A percentile compares a stretch with the other conserved stretches of the same genome.
These are phyloP conservation scores for Athelia psychrophila DNA, from an alignment of 1,284 basidiomycete species.

Conservation along the genomic window DNA sequence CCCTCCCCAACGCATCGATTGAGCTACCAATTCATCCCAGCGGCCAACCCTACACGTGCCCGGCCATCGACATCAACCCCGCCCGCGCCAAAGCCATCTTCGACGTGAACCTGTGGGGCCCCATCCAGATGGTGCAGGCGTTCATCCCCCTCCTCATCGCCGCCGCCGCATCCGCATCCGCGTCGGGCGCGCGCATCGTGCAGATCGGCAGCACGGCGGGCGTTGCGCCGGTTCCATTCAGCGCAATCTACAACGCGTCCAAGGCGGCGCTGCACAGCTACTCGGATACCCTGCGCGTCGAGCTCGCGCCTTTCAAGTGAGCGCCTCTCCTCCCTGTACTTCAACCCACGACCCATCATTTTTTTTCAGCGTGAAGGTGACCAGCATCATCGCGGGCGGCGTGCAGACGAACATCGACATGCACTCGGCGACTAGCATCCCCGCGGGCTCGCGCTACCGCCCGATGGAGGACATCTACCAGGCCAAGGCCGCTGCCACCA, in stretches of 20 bases:
- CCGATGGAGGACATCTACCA: slow-evolving; percentile 21
- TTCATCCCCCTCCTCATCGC: slow-evolving; percentile 27
- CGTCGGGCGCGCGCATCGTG: slow-evolving; percentile 21
- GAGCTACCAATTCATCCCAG: background rate
- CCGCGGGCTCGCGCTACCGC: slow-evolving; percentile 23
- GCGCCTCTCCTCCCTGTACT: background rate
- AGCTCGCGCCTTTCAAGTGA: slow-evolving; percentile 26
- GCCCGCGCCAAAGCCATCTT: slow-evolving; percentile 15
- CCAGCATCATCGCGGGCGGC: slow-evolving; percentile 25
- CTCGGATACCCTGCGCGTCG: slow-evolving; percentile 25
- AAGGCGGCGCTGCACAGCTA: slow-evolving; percentile 27
- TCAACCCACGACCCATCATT: background rate
- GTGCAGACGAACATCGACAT: slow-evolving; percentile 23
- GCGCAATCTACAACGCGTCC: slow-evolving; percentile 21
- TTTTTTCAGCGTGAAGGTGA: slow-evolving; percentile 25
- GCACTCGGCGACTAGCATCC: slow-evolving; percentile 5
- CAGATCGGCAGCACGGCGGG: slow-evolving; percentile 23
- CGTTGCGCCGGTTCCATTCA: slow-evolving; percentile 23
- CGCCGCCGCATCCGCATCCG: slow-evolving; percentile 1
- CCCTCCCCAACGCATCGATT: background rate
- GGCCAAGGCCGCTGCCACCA: slow-evolving; percentile 5
- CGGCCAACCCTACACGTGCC: slow-evolving; percentile 8
- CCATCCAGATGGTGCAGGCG: slow-evolving; percentile 23
- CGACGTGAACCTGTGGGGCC: slow-evolving; percentile 19
- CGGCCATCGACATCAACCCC: slow-evolving; percentile 16